A percentile compares a stretch with the other conserved stretches of the same genome.
These are phyloP conservation scores for Claviceps pusilla DNA, from an alignment of 2,329 filamentous ascomycete genomes.

Conservation along the genomic window DNA sequence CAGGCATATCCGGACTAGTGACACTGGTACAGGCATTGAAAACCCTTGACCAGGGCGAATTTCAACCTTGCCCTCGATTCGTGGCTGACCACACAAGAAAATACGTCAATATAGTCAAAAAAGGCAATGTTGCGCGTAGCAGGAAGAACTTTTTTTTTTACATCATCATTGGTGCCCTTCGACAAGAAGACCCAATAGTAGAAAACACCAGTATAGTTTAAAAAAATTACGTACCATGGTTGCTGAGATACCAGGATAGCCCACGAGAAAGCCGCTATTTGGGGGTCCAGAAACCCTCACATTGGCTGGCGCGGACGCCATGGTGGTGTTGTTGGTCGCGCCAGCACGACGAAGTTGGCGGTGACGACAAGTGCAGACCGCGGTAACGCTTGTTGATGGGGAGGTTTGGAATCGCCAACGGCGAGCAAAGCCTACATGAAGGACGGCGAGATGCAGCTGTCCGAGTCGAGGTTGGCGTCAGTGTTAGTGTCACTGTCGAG, in stretches of 20 bases:
- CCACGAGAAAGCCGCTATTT: conserved; percentile 91
- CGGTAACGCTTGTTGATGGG: not conserved
- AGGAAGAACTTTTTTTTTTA: not conserved
- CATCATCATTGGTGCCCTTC: not conserved
- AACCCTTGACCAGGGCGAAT: conserved; percentile 75
- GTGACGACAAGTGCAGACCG: not conserved
- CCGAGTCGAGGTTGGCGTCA: not conserved
- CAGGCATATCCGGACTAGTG: conserved; percentile 84
- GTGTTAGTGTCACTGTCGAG: not conserved
- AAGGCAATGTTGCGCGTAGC: not conserved
- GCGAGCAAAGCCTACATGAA: not conserved
- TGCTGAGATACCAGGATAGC: conserved; percentile 94
- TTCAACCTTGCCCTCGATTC: conserved; percentile 95
- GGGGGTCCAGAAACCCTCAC: conserved; percentile 95
- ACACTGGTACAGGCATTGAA: conserved; percentile 79
- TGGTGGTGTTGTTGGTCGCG: conserved; percentile 11
- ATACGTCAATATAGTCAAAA: not conserved
- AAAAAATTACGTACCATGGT: conserved; percentile 58
- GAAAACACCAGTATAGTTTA: conserved; percentile 6
- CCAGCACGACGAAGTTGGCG: conserved; percentile 5
- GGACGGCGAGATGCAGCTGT: not conserved
- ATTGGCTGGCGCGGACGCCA: conserved; percentile 23
- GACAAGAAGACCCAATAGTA: not conserved
- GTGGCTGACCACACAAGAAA: conserved; percentile 43
- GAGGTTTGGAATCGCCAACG: not conserved